Conservation (phyloP, 768 basidiomycete genomes). For the Xanthoconium stramineum region DNA sequence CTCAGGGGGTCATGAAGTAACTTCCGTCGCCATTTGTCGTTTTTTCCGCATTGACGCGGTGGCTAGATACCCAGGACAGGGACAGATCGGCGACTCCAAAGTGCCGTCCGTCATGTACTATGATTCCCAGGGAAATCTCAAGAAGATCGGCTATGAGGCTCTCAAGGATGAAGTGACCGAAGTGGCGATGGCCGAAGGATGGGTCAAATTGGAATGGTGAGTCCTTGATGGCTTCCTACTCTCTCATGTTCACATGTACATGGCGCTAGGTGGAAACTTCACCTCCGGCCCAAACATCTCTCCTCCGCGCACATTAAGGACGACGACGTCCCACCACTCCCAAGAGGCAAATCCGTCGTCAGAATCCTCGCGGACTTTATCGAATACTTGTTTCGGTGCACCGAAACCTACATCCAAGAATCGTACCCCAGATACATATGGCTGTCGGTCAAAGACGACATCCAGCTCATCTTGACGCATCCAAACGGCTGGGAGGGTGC, state of each 20-base stretch:
- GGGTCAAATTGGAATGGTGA: slow-evolving; percentile 44
- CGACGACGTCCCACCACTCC: slow-evolving; percentile 37
- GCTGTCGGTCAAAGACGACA: slow-evolving; percentile 37
- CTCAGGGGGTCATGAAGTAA: slow-evolving; percentile 18
- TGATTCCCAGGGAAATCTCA: slow-evolving; percentile 34
- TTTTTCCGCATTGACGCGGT: background rate
- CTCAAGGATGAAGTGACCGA: slow-evolving; percentile 34
- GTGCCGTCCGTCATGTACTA: slow-evolving; percentile 48
- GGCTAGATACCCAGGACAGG: slow-evolving; percentile 36
- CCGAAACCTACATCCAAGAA: slow-evolving; percentile 42
- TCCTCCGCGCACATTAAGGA: slow-evolving; percentile 23
- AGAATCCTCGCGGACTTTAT: slow-evolving; percentile 46
- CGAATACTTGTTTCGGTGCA: slow-evolving; percentile 41
- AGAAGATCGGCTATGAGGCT: slow-evolving; percentile 42
- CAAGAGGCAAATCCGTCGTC: slow-evolving; percentile 34
- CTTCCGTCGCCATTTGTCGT: too few species aligned
- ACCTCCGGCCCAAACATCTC: slow-evolving; percentile 35
- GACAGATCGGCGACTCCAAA: slow-evolving; percentile 39
- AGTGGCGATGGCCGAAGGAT: slow-evolving; percentile 36
- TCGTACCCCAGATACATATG: slow-evolving; percentile 42
- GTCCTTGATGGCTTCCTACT: background rate
- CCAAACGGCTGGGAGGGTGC: slow-evolving; percentile 63
- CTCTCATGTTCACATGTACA: too few species aligned
- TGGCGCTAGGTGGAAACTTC: slow-evolving; percentile 32
- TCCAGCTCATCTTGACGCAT: slow-evolving; percentile 53